Conservation (phyloP, 305 asterid species). For the Lippia alba region DNA sequence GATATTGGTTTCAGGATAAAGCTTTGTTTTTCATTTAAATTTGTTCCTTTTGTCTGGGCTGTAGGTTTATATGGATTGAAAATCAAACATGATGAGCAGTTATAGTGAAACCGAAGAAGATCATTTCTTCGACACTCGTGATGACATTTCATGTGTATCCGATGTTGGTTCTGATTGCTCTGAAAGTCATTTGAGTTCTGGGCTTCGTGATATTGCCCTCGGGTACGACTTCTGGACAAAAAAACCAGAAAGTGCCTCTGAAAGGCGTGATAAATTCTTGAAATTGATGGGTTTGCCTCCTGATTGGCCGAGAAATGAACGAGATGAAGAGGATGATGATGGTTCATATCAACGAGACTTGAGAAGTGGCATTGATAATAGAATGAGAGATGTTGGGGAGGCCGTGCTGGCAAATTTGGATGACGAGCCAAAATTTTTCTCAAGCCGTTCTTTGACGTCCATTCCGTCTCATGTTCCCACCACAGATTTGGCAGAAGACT, state of each 20-base stretch:
- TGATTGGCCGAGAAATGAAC: conserved; percentile 31
- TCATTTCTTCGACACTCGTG: conserved; percentile 56
- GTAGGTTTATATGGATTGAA: conserved; percentile 40
- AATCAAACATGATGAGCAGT: conserved; percentile 42
- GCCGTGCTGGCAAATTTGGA: conserved; percentile 53
- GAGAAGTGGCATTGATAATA: conserved; percentile 13
- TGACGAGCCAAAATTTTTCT: conserved; percentile 40
- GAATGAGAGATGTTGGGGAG: conserved; percentile 42
- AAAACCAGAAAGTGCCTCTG: conserved; percentile 50
- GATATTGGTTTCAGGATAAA: conserved; percentile 13
- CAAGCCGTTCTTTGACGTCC: conserved; percentile 44
- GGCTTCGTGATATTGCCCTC: conserved; percentile 37
- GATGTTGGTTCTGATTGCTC: conserved; percentile 48
- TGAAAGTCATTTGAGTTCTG: conserved; percentile 36
- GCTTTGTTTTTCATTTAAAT: conserved; percentile 16
- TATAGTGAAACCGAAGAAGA: conserved; percentile 43
- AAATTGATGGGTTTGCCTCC: conserved; percentile 55
- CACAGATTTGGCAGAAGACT: conserved; percentile 33
- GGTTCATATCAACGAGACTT: conserved; percentile 30
- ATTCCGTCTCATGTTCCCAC: conserved; percentile 32
- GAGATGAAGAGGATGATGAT: conserved; percentile 36
- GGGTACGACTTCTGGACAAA: conserved; percentile 59
- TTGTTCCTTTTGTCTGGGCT: conserved; percentile 4
- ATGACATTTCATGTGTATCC: conserved; percentile 45
- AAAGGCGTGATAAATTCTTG: conserved; percentile 58